Evolutionary conservation across 2,329 filamentous ascomycete species (phyloP).

Genomic region (Colletotrichum sojae): DNA sequence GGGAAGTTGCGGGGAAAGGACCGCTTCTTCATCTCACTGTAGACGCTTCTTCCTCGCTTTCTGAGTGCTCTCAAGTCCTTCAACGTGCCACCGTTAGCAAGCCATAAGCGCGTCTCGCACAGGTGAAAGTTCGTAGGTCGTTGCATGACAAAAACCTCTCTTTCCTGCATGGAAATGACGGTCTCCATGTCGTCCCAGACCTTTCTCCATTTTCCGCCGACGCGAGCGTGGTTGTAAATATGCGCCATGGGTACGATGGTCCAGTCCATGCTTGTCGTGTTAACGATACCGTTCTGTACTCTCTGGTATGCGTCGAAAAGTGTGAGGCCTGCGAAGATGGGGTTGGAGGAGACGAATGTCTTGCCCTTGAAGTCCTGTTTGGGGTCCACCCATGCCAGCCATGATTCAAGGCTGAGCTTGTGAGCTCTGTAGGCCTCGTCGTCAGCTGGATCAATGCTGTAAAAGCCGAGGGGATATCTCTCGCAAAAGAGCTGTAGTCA

Average conservation of each 20-base stretch:
- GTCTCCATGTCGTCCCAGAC: constrained; percentile 7
- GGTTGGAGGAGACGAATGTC: constrained; percentile 1
- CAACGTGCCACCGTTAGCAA: constrained; percentile 11
- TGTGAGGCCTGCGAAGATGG: constrained; percentile 1
- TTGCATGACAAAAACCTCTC: background rate
- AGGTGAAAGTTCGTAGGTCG: background rate
- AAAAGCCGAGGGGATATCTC: background rate
- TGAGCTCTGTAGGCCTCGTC: background rate
- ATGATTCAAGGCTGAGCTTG: background rate
- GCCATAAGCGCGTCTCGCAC: constrained; percentile 4
- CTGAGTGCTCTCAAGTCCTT: too few relatives aligned
- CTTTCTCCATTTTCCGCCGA: background rate
- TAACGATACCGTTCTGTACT: background rate
- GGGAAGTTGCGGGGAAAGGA: background rate
- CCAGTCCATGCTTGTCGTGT: background rate
- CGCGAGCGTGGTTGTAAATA: background rate
- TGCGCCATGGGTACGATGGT: constrained; percentile 9
- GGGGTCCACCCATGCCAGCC: background rate
- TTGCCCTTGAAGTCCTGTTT: background rate
- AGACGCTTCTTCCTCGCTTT: too few relatives aligned
- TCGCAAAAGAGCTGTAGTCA: background rate
- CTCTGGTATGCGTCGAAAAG: background rate
- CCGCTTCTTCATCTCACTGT: background rate
- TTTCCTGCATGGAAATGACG: constrained; percentile 4
- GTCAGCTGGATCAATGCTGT: background rate